These are phyloP conservation scores for Pleurotus djamor DNA, from an alignment of 768 basidiomycete species.

Conservation along the genomic window DNA sequence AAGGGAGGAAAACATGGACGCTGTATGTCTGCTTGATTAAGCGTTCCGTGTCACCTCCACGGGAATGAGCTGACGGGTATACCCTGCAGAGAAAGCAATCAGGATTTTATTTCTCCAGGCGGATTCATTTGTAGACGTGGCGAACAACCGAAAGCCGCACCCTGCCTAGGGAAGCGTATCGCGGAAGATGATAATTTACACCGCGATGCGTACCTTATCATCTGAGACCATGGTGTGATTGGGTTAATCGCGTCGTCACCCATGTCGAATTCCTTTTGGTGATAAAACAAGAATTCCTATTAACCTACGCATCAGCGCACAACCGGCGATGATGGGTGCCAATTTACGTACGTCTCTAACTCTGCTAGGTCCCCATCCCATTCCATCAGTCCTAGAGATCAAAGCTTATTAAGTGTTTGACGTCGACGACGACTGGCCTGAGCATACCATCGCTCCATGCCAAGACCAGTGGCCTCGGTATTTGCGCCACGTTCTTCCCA, in stretches of 20 bases:
- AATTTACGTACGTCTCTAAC: conserved; percentile 45
- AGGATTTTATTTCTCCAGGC: background rate
- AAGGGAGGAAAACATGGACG: conserved; percentile 66
- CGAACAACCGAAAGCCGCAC: conserved; percentile 3
- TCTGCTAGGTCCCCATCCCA: conserved; percentile 81
- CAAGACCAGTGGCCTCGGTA: conserved; percentile 77
- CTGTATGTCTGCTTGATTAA: conserved; percentile 86
- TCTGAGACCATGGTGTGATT: conserved; percentile 73
- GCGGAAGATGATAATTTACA: conserved; percentile 6
- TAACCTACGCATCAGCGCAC: conserved; percentile 13
- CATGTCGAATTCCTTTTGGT: conserved; percentile 73
- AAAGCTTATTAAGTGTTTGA: conserved; percentile 3
- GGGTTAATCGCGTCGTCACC: conserved; percentile 53
- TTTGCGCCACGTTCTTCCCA: conserved; percentile 89
- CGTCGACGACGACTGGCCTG: conserved; percentile 2
- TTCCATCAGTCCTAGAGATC: conserved; percentile 47
- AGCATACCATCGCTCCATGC: conserved; percentile 79
- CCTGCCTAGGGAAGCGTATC: background rate
- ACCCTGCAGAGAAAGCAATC: conserved; percentile 16
- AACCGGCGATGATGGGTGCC: conserved; percentile 24
- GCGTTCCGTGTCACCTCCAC: conserved; percentile 52
- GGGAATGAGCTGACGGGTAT: conserved; percentile 28
- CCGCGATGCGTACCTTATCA: conserved; percentile 53
- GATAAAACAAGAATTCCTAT: conserved; percentile 82
- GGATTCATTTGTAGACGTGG: background rate